phyloP scores from a whole-genome alignment of 768 basidiomycete genomes.

The Phallus indusiatus region DNA sequence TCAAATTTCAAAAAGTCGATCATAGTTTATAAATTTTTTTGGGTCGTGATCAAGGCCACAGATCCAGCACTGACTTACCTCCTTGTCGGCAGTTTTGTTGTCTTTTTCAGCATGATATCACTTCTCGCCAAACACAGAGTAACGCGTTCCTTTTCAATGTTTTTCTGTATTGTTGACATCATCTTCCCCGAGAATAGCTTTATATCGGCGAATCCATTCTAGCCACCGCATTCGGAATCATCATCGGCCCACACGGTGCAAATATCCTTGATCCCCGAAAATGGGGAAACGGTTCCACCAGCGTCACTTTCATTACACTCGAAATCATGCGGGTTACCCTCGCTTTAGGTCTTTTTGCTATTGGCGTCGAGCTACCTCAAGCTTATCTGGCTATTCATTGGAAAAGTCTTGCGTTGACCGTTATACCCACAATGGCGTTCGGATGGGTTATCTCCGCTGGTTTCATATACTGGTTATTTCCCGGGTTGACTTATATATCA shows the following conservation, averaged over 20 bases:
- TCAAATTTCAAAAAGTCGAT: background rate
- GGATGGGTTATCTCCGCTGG: slow-evolving; percentile 70
- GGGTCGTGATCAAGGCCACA: background rate
- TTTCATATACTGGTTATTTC: slow-evolving; percentile 64
- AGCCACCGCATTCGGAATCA: slow-evolving; percentile 52
- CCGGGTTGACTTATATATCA: slow-evolving; percentile 57
- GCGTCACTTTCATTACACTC: slow-evolving; percentile 57
- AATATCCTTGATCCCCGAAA: slow-evolving; percentile 65
- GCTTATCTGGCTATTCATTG: slow-evolving; percentile 78
- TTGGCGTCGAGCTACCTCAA: slow-evolving; percentile 86
- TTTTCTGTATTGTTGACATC: background rate
- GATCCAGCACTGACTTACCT: background rate
- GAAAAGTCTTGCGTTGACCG: slow-evolving; percentile 56
- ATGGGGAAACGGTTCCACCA: slow-evolving; percentile 45
- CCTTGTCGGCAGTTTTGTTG: slow-evolving; percentile 2
- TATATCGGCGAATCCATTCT: slow-evolving; percentile 93
- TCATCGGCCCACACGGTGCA: slow-evolving; percentile 58
- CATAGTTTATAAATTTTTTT: background rate
- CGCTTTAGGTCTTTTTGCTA: slow-evolving; percentile 85
- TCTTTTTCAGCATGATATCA: slow-evolving; percentile 9
- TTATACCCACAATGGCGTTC: slow-evolving; percentile 76
- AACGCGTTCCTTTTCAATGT: background rate
- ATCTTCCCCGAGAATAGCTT: slow-evolving; percentile 35
- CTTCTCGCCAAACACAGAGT: slow-evolving; percentile 5
- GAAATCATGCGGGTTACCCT: slow-evolving; percentile 86